Evolutionary conservation across 495 filamentous ascomycete species (phyloP), one percentile per base, ranked within the genome.

Genomic region (Astrothelium subdiscretum): DNA sequence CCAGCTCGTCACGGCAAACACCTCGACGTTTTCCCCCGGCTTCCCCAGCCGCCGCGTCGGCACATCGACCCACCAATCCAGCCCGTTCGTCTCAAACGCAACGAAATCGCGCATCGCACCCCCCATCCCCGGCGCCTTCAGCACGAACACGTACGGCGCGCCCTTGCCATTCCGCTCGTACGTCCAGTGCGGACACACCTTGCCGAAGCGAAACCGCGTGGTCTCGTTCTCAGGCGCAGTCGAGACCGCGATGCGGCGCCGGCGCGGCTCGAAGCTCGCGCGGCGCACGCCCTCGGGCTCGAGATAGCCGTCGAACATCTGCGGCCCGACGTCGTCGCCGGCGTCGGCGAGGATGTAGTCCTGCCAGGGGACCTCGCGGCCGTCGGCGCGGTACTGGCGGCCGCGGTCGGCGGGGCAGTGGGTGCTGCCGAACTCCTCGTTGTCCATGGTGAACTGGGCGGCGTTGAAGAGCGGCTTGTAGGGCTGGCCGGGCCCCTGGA

Each of bases 181-280:
- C 44, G 81, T 81, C 90, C 90, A 96, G 67, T 96, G 91, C 69
- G 80, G 78, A 69, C 91, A 96, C 24, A 87, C 66, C 62, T 87
- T 83, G 11, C 77, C 76, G 67, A 95, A 91, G 65, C 87, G 85
- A 74, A 96, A 95, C 15, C 89, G 80, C n/a, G 86, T 69, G 40
- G 84, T 31, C 77, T 11, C 79, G 74, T 2, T 69, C 65, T 22
- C 75, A 69, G 63, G 72, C 67, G 57, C 75, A 74, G 60, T 75
- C 72, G 66, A 70, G 68, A 90, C 75, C 3, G 78, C 75, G 57
- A 96, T 82, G 8, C 75, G 69, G 63, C 83, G 83, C 38, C 70
- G 67, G 4, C 71, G 68, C 0, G 91, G 91, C 54, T 74, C 75
- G 67, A 92, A 83, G 2, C 80, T 83, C 1, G 73, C 74, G 63